Percentiles rank a stretch among this genome's conserved stretches.
phyloP scores from a whole-genome alignment of 78 protist species.

The Dictyostelium citrinum region DNA sequence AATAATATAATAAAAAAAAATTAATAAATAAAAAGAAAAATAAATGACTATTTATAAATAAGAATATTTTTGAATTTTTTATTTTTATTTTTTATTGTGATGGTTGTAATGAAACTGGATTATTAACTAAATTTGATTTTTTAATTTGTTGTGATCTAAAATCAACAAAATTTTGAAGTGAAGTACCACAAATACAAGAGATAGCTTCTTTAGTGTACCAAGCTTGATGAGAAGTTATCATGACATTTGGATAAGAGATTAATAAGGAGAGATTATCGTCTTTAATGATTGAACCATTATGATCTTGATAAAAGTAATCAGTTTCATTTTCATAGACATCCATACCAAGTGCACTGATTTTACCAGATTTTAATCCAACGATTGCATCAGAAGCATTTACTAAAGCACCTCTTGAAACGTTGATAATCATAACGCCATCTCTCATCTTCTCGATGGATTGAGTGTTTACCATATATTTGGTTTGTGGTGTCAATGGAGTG shows the following conservation, averaged over 20 bases:
- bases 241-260: slow-evolving; percentile 71
- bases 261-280: slow-evolving; percentile 84
- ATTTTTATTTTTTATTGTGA: too few species aligned
- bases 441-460: slow-evolving; percentile 81
- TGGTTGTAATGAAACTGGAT: not conserved
- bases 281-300: slow-evolving; percentile 23
- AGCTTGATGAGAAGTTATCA: slow-evolving; percentile 92
- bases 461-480: slow-evolving; percentile 83
- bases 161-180: slow-evolving; percentile 51
- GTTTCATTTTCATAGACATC: slow-evolving; percentile 93
- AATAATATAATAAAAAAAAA: not conserved
- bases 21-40: not conserved
- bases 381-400: slow-evolving; percentile 84
- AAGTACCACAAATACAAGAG: slow-evolving; percentile 75
- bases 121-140: not conserved
- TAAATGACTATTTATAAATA: too few species aligned
- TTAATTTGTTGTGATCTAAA: not conserved
- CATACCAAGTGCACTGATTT: slow-evolving; percentile 84
- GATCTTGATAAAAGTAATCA: slow-evolving; percentile 85
- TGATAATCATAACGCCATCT: slow-evolving; percentile 85
- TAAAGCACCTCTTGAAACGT: slow-evolving; percentile 90
- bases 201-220: slow-evolving; percentile 91
- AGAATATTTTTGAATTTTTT: too few species aligned
- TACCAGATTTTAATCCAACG: slow-evolving; percentile 75
- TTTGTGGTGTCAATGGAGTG: slow-evolving; percentile 60